Evolutionary conservation across 192 early-diverging fungal genomes (phyloP).

Genomic region (Podila clonocystis): DNA sequence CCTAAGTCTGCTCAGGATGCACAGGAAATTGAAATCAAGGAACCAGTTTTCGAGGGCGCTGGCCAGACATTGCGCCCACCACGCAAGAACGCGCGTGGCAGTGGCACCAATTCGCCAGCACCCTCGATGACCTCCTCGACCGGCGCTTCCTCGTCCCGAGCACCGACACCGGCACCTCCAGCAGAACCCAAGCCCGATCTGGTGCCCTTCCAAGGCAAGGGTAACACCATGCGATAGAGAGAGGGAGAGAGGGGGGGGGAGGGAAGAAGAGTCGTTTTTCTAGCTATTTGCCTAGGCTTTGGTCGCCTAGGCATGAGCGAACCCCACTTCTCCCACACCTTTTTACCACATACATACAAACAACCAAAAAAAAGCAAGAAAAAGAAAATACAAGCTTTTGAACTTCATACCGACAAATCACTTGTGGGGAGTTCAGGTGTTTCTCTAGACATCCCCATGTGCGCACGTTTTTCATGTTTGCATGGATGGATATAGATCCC

Average conservation of each 20-base stretch:
- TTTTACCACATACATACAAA: too few species aligned
- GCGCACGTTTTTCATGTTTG: too few species aligned
- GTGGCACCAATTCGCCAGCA: slow-evolving; percentile 46
- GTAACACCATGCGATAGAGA: slow-evolving; percentile 35
- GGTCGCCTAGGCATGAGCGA: background rate
- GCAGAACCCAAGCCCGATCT: slow-evolving; percentile 28
- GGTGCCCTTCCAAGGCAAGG: slow-evolving; percentile 42
- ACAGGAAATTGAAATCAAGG: slow-evolving; percentile 27
- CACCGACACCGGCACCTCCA: slow-evolving; percentile 22
- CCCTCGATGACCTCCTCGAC: slow-evolving; percentile 25
- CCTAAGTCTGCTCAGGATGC: slow-evolving; percentile 61
- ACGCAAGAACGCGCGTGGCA: slow-evolving; percentile 52
- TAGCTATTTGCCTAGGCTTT: background rate
- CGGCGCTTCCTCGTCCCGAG: slow-evolving; percentile 9
- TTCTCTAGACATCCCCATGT: too few species aligned
- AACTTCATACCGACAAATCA: too few species aligned
- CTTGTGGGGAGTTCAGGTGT: too few species aligned
- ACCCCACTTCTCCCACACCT: too few species aligned
- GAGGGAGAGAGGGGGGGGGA: too few species aligned
- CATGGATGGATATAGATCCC: too few species aligned
- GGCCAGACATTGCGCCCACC: slow-evolving; percentile 67
- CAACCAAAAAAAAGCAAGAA: too few species aligned
- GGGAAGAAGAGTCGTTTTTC: background rate
- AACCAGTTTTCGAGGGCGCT: slow-evolving; percentile 49
- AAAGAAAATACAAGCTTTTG: too few species aligned